Conservation (phyloP, 106 monocot genomes). For the Gastrodia elata region DNA sequence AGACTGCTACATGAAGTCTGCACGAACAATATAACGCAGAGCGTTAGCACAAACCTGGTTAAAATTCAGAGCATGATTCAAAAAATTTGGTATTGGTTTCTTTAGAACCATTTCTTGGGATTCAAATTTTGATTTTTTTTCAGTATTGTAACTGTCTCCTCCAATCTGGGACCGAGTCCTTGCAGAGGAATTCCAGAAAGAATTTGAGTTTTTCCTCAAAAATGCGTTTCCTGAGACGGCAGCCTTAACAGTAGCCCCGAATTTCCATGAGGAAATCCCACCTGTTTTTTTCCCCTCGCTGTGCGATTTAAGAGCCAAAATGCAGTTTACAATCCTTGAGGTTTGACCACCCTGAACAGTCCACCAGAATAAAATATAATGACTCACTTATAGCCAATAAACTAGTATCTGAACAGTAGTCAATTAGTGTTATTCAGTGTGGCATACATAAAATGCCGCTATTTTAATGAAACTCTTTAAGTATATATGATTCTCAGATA, state of each 20-base stretch:
- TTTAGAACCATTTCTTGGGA: conserved; percentile 48
- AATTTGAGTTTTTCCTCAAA: conserved; percentile 60
- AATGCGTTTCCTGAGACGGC: conserved; percentile 45
- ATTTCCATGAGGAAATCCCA: conserved; percentile 71
- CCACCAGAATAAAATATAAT: neutral
- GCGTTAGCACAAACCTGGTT: neutral
- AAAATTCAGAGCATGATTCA: neutral
- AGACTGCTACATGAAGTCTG: conserved; percentile 60
- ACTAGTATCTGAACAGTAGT: neutral
- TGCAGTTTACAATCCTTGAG: conserved; percentile 63
- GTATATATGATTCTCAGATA: neutral
- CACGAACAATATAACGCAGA: neutral
- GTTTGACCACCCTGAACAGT: conserved; percentile 71
- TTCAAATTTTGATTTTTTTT: conserved; percentile 5
- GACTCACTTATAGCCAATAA: too few relatives aligned
- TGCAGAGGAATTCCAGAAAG: conserved; percentile 31
- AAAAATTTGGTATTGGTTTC: neutral
- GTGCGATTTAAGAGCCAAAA: conserved; percentile 83
- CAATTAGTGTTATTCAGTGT: neutral
- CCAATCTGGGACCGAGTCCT: too few relatives aligned
- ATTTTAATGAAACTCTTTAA: neutral
- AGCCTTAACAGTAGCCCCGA: conserved; percentile 65
- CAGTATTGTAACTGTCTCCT: conserved; percentile 1
- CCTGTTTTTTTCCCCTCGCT: conserved; percentile 77
- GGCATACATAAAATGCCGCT: neutral